phyloP scores from a whole-genome alignment of 1,284 basidiomycete genomes.

The Trametes sp. region DNA sequence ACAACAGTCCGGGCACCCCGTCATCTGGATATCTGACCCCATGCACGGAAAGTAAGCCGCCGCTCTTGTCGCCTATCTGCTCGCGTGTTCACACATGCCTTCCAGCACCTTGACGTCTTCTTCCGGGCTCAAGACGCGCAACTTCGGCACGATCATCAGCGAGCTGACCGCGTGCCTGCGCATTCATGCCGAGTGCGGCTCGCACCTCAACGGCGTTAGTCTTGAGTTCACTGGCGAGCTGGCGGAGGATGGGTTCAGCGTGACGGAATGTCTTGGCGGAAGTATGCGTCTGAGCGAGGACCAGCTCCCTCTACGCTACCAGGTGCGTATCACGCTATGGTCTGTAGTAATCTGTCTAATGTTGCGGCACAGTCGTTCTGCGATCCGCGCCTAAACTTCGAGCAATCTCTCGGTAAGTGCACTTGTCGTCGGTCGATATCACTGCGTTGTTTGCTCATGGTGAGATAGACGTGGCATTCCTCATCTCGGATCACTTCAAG shows the following conservation, averaged over 20 bases:
- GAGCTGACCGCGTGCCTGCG: conserved; percentile 86
- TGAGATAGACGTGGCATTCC: conserved; percentile 73
- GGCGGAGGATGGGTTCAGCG: conserved; percentile 91
- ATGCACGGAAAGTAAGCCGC: conserved; percentile 92
- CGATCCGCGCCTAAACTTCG: conserved; percentile 84
- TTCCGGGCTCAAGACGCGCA: conserved; percentile 85
- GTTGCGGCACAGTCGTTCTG: conserved; percentile 68
- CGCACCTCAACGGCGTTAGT: conserved; percentile 92
- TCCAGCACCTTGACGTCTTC: conserved; percentile 81
- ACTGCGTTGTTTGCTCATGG: background rate
- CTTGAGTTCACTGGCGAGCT: conserved; percentile 97
- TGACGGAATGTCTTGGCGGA: conserved; percentile 85
- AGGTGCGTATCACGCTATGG: conserved; percentile 49
- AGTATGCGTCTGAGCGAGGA: conserved; percentile 84
- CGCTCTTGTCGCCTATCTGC: background rate
- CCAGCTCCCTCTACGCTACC: conserved; percentile 76
- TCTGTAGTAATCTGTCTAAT: background rate
- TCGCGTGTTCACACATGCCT: conserved; percentile 7
- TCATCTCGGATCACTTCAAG: conserved; percentile 82
- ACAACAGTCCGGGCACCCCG: conserved; percentile 81
- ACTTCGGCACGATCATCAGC: conserved; percentile 90
- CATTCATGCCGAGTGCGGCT: conserved; percentile 78
- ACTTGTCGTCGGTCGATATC: background rate
- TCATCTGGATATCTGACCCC: conserved; percentile 95
- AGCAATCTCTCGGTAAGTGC: conserved; percentile 77